Evolutionary conservation across 768 basidiomycete genomes (phyloP).

Genomic region (Termitomyces sp.): DNA sequence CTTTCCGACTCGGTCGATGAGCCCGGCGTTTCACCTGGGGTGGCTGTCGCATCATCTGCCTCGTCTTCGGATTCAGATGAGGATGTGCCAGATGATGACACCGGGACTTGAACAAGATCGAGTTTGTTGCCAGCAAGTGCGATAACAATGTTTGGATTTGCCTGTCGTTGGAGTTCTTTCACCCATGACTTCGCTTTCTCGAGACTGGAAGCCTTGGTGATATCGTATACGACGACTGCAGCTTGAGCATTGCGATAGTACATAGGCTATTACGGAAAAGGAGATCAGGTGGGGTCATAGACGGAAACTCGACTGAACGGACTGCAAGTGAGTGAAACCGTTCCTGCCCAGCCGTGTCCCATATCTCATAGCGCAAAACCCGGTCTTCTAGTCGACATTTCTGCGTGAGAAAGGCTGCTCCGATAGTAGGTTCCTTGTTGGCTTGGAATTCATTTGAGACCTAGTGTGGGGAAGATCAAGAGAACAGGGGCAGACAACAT

Average conservation of each 20-base stretch:
- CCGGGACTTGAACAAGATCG: conserved; percentile 72
- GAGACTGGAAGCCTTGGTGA: conserved; percentile 91
- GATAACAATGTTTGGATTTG: conserved; percentile 98
- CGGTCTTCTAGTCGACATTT: conserved; percentile 95
- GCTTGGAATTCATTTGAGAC: conserved; percentile 97
- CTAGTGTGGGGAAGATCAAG: conserved; percentile 30
- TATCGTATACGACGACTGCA: conserved; percentile 97
- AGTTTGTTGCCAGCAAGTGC: conserved; percentile 98
- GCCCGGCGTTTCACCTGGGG: conserved; percentile 67
- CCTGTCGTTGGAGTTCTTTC: conserved; percentile 97
- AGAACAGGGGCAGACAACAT: conserved; percentile 2
- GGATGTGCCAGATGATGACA: conserved; percentile 42
- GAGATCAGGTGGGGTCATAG: conserved; percentile 8
- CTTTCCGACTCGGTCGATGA: conserved; percentile 57
- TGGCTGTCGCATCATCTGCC: conserved; percentile 87
- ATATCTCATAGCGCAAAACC: conserved; percentile 91
- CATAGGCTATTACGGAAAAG: conserved; percentile 65
- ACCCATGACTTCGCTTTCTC: conserved; percentile 99
- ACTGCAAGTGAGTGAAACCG: conserved; percentile 97
- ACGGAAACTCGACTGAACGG: conserved; percentile 25
- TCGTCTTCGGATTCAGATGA: conserved; percentile 79
- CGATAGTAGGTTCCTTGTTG: conserved; percentile 98
- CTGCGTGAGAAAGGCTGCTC: conserved; percentile 93
- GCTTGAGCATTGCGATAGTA: conserved; percentile 98
- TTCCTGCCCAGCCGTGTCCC: conserved; percentile 95